A percentile compares a stretch with the other conserved stretches of the same genome.
These are phyloP conservation scores for Leucoagaricus sp. DNA, from an alignment of 1,284 basidiomycete species.

Conservation along the genomic window DNA sequence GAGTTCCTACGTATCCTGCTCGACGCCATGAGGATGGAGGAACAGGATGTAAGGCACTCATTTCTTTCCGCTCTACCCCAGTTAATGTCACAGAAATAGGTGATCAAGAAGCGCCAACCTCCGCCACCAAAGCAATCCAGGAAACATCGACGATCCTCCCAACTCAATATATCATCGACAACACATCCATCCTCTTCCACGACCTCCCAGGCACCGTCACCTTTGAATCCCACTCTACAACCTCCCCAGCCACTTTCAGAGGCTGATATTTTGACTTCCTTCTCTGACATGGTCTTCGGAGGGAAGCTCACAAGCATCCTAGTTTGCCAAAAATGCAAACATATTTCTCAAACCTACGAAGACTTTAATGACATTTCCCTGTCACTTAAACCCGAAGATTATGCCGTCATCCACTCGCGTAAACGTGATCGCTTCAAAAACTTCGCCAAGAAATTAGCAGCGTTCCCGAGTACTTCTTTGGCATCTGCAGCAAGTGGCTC, in stretches of 20 bases:
- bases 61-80: neutral
- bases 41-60: slow-evolving; percentile 71
- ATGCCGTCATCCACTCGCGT: slow-evolving; percentile 47
- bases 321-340: slow-evolving; percentile 91
- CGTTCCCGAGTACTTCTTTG: slow-evolving; percentile 32
- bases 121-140: slow-evolving; percentile 43
- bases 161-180: slow-evolving; percentile 14
- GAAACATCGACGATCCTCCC: slow-evolving; percentile 39
- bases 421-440: slow-evolving; percentile 75
- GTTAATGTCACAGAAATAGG: slow-evolving; percentile 37
- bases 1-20: slow-evolving; percentile 88
- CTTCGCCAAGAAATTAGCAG: slow-evolving; percentile 63
- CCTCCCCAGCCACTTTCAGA: slow-evolving; percentile 25
- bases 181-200: slow-evolving; percentile 16
- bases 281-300: slow-evolving; percentile 89
- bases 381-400: slow-evolving; percentile 81
- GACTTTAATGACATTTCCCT: slow-evolving; percentile 93
- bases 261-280: slow-evolving; percentile 60
- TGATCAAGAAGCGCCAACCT: slow-evolving; percentile 77
- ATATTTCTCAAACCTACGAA: slow-evolving; percentile 89
- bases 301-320: slow-evolving; percentile 87
- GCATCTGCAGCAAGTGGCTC: neutral
- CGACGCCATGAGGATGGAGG: slow-evolving; percentile 95
- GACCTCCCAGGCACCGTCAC: slow-evolving; percentile 19
- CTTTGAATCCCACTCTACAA: slow-evolving; percentile 10